Percentiles rank a stretch among this genome's conserved stretches.
These are phyloP conservation scores for Monosporascus cannonballus DNA, from an alignment of 2,329 filamentous ascomycete species.

Conservation along the genomic window DNA sequence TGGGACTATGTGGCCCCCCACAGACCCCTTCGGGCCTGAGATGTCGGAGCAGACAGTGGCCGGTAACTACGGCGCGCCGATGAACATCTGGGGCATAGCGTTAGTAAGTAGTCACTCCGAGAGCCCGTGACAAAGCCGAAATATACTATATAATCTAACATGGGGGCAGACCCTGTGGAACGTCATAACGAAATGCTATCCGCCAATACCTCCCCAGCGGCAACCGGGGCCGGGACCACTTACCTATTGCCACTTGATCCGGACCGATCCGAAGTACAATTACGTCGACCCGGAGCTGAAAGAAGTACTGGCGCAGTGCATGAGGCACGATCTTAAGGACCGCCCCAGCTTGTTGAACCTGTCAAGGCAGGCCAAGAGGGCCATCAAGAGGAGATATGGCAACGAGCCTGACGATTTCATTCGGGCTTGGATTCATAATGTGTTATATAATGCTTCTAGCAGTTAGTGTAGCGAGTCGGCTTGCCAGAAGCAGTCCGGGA, in stretches of 20 bases:
- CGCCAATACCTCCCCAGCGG: constrained; percentile 1
- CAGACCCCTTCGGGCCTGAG: constrained; percentile 5
- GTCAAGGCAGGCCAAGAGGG: not conserved
- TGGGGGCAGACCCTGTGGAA: constrained; percentile 14
- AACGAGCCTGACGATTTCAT: constrained; percentile 9
- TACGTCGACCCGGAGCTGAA: constrained; percentile 9
- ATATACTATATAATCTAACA: not conserved
- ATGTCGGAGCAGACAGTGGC: constrained; percentile 11
- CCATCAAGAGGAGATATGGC: constrained; percentile 2
- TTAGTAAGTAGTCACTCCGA: constrained; percentile 7
- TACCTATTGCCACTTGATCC: constrained; percentile 6
- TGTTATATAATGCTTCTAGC: constrained; percentile 1
- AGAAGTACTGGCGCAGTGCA: constrained; percentile 9
- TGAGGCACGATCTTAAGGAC: constrained; percentile 9
- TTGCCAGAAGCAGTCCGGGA: no score
- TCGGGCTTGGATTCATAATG: constrained; percentile 3
- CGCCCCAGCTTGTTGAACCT: constrained; percentile 7
- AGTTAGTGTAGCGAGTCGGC: no score
- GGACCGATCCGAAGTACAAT: not conserved
- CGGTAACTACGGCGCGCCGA: constrained; percentile 13
- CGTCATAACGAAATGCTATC: constrained; percentile 8
- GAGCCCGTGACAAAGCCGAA: not conserved
- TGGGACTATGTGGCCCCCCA: constrained; percentile 10
- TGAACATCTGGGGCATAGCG: constrained; percentile 15
- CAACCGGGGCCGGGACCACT: not conserved